Evolutionary conservation across 305 asterid species (phyloP).

Genomic region (Striga hermonthica): DNA sequence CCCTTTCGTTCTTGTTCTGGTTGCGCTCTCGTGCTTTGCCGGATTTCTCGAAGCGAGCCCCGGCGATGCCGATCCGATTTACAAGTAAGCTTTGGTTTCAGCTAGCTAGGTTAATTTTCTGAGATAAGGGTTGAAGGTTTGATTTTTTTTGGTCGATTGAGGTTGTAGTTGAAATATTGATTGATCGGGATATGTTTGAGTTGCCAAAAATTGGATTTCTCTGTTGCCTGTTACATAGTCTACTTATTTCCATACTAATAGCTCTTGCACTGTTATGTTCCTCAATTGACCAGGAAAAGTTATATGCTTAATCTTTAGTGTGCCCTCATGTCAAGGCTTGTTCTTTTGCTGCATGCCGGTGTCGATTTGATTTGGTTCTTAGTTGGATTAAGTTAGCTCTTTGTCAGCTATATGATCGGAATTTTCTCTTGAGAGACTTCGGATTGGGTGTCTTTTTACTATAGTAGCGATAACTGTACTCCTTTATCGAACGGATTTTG

Average conservation of each 20-base stretch:
- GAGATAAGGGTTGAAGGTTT: slow-evolving; percentile 11
- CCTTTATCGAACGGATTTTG: neutral
- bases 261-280: neutral
- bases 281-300: slow-evolving; percentile 4
- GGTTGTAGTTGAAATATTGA: slow-evolving; percentile 26
- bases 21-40: slow-evolving; percentile 38
- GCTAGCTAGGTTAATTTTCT: neutral
- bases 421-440: slow-evolving; percentile 7
- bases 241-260: neutral
- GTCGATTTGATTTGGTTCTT: slow-evolving; percentile 12
- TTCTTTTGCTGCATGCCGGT: neutral
- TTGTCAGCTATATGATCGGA: slow-evolving; percentile 1
- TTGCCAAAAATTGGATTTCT: neutral
- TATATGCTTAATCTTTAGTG: slow-evolving; percentile 2
- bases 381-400: slow-evolving; percentile 7
- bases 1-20: slow-evolving; percentile 42
- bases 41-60: slow-evolving; percentile 58
- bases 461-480: neutral
- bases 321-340: neutral
- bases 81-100: slow-evolving; percentile 43
- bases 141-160: slow-evolving; percentile 22
- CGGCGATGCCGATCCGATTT: slow-evolving; percentile 89
- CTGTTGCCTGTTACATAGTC: neutral
- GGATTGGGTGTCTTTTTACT: neutral
- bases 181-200: neutral